phyloP scores from a whole-genome alignment of 2,329 filamentous ascomycete genomes.

The Pochonia chlamydosporia region DNA sequence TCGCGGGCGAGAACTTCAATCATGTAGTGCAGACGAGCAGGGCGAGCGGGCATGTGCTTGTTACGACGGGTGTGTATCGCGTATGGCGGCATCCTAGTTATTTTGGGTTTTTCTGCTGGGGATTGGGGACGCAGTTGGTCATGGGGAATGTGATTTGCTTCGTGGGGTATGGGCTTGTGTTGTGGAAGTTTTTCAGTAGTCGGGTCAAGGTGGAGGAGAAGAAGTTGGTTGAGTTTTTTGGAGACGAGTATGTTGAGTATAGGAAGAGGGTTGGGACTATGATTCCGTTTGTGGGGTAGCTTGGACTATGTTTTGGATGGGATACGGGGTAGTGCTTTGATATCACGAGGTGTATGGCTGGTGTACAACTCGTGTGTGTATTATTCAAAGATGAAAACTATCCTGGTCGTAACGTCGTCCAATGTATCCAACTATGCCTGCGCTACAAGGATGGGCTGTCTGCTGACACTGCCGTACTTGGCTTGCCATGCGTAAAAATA shows the following conservation, averaged over 20 bases:
- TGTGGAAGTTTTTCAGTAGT: constrained; percentile 79
- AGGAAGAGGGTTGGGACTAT: constrained; percentile 63
- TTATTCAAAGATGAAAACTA: background rate
- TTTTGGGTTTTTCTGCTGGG: constrained; percentile 99
- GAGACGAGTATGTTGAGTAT: constrained; percentile 73
- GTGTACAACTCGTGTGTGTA: background rate
- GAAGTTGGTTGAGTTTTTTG: constrained; percentile 76
- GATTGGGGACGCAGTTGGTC: constrained; percentile 85
- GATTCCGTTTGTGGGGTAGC: constrained; percentile 61
- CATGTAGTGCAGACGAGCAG: constrained; percentile 73
- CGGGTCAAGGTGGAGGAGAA: constrained; percentile 76
- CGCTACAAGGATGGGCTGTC: constrained; percentile 19
- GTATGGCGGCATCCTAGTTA: constrained; percentile 82
- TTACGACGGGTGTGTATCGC: constrained; percentile 75
- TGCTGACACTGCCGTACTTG: constrained; percentile 83
- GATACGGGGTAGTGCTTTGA: background rate
- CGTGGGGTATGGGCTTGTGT: constrained; percentile 62
- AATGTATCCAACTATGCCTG: background rate
- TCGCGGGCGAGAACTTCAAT: constrained; percentile 89
- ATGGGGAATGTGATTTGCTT: constrained; percentile 81
- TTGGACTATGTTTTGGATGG: background rate
- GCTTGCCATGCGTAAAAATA: constrained; percentile 99
- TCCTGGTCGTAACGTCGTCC: background rate
- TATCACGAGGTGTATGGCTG: background rate
- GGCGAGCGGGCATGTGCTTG: constrained; percentile 66